phyloP scores from a whole-genome alignment of 345 rosid species.

The Turnera subulata region DNA sequence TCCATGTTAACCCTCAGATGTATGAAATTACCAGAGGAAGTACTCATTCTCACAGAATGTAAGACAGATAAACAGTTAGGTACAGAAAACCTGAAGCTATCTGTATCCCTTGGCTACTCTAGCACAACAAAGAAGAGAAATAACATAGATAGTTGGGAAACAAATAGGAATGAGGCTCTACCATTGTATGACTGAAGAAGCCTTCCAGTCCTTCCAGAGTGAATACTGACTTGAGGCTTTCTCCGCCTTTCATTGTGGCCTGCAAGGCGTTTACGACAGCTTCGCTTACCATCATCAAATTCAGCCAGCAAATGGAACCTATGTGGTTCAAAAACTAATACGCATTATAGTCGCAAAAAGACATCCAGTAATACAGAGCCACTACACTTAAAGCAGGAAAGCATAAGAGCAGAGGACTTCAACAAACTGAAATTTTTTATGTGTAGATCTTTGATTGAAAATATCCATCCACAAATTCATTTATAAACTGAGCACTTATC shows the following conservation, averaged over 20 bases:
- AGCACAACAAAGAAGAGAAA: background rate
- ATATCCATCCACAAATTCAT: too few relatives aligned
- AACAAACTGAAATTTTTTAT: too few relatives aligned
- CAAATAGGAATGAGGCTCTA: slow-evolving; percentile 10
- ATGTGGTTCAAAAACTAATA: slow-evolving; percentile 5
- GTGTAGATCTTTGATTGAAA: too few relatives aligned
- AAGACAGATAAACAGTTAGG: too few relatives aligned
- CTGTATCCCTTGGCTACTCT: background rate
- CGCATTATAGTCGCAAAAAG: background rate
- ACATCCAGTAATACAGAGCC: background rate
- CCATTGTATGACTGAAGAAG: slow-evolving; percentile 47
- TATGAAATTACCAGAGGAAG: too few relatives aligned
- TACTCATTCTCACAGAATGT: too few relatives aligned
- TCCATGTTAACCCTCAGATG: too few relatives aligned
- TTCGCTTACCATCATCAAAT: slow-evolving; percentile 46
- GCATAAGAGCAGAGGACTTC: background rate
- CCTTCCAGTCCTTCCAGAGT: slow-evolving; percentile 42
- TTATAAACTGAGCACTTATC: too few relatives aligned
- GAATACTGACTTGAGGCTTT: slow-evolving; percentile 29
- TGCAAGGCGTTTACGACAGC: slow-evolving; percentile 46
- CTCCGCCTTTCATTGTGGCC: slow-evolving; percentile 43
- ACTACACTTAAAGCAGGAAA: too few relatives aligned
- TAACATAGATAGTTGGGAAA: background rate
- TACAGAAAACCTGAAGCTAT: background rate
- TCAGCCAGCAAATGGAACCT: slow-evolving; percentile 44